A percentile compares a stretch with the other conserved stretches of the same genome.
These are phyloP conservation scores for Arthrobotrys musiformis DNA, from an alignment of 2,329 filamentous ascomycete genomes.

Conservation along the genomic window DNA sequence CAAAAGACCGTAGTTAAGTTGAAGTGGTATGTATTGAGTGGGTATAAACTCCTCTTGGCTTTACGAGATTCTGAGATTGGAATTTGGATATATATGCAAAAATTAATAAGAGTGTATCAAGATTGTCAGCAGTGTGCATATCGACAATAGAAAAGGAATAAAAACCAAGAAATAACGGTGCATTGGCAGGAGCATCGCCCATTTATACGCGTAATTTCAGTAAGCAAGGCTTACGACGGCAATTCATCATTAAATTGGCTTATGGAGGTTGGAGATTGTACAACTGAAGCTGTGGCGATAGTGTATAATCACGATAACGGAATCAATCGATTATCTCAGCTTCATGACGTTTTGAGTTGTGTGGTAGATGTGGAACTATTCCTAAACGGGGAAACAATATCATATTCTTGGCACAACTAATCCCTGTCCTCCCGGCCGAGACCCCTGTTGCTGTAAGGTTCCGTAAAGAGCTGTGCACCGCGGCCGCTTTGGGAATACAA, in stretches of 20 bases:
- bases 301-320: background rate
- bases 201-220: conserved; percentile 9
- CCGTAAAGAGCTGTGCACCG: conserved; percentile 26
- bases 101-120: background rate
- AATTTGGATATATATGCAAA: background rate
- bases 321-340: too few species aligned
- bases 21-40: background rate
- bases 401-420: conserved; percentile 23
- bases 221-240: conserved; percentile 16
- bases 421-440: background rate
- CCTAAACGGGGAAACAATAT: conserved; percentile 50
- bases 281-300: background rate
- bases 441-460: conserved; percentile 17
- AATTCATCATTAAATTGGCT: background rate
- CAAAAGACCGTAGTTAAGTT: background rate
- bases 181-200: conserved; percentile 21
- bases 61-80: background rate
- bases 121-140: background rate
- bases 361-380: conserved; percentile 9
- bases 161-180: conserved; percentile 1
- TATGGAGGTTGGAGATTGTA: background rate
- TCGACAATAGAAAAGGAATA: background rate
- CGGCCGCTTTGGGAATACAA: conserved; percentile 36
- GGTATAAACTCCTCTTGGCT: background rate
- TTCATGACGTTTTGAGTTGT: background rate